A percentile compares a stretch with the other conserved stretches of the same genome.
Conservation (phyloP, 2,329 filamentous ascomycete genomes). For the Juglanconis sp. region DNA sequence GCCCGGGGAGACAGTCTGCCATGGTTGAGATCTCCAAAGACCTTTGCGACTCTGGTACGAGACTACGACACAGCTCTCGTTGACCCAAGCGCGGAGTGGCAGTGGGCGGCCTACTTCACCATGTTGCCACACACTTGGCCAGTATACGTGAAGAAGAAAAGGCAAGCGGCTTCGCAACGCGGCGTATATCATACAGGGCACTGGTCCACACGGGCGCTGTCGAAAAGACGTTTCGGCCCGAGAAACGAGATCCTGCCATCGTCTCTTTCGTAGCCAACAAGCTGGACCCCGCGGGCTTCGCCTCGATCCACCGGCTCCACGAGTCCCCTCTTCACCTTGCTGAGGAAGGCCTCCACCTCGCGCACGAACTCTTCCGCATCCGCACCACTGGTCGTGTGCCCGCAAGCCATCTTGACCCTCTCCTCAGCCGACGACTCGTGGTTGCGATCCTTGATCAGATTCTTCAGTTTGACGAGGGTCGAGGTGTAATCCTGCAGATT, state of each 20-base stretch:
- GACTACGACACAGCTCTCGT: background rate
- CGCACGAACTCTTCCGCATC: conserved; percentile 2
- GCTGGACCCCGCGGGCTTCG: conserved; percentile 2
- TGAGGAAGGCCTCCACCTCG: conserved; percentile 3
- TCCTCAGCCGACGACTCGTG: background rate
- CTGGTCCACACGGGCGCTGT: background rate
- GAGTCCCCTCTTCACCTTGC: conserved; percentile 3
- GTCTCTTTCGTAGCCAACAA: conserved; percentile 9
- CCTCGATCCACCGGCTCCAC: conserved; percentile 1
- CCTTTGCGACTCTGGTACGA: background rate
- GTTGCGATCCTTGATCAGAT: conserved; percentile 18
- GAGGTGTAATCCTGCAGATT: conserved; percentile 18
- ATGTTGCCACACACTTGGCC: background rate
- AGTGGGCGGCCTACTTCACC: background rate
- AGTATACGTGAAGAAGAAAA: no score
- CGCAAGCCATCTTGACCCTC: conserved; percentile 6
- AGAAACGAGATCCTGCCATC: conserved; percentile 10
- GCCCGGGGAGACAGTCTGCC: no score
- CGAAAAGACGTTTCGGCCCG: conserved; percentile 8
- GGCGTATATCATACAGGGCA: background rate
- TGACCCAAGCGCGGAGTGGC: background rate
- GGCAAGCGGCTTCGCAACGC: no score
- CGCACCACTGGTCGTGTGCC: conserved; percentile 4
- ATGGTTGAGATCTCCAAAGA: no score
- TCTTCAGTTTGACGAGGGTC: conserved; percentile 15